These are phyloP conservation scores for Russula dissimulans DNA, from an alignment of 768 basidiomycete species.

Conservation along the genomic window DNA sequence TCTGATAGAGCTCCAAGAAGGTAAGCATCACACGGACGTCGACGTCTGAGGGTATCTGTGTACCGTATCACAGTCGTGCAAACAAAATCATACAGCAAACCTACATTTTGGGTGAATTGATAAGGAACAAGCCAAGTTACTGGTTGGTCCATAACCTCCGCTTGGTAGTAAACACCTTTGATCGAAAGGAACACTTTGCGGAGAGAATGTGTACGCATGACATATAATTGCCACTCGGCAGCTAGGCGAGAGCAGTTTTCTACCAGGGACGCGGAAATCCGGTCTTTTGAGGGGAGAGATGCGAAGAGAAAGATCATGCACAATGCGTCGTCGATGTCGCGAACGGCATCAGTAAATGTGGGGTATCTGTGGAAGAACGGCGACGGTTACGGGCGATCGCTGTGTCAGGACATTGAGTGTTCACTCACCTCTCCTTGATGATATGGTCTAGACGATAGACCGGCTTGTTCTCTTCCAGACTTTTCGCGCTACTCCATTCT, in stretches of 20 bases:
- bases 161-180: conserved; percentile 98
- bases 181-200: conserved; percentile 93
- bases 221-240: conserved; percentile 94
- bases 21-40: conserved; percentile 98
- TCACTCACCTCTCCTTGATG: conserved; percentile 91
- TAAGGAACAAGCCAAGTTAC: conserved; percentile 97
- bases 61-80: background rate
- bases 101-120: conserved; percentile 89
- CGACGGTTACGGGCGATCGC: background rate
- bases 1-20: conserved; percentile 97
- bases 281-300: conserved; percentile 76
- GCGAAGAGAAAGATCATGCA: conserved; percentile 94
- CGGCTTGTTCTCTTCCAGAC: conserved; percentile 86
- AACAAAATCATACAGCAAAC: conserved; percentile 20
- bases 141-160: conserved; percentile 85
- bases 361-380: conserved; percentile 59
- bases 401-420: conserved; percentile 16
- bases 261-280: conserved; percentile 72
- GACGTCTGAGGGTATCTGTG: conserved; percentile 85
- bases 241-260: conserved; percentile 86
- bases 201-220: conserved; percentile 78
- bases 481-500: conserved; percentile 94
- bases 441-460: conserved; percentile 90
- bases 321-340: conserved; percentile 95
- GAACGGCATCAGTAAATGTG: conserved; percentile 89